Evolutionary conservation across 202 grass and related monocot genomes (phyloP).

Genomic region (Bolboschoenoplectus hybrid): DNA sequence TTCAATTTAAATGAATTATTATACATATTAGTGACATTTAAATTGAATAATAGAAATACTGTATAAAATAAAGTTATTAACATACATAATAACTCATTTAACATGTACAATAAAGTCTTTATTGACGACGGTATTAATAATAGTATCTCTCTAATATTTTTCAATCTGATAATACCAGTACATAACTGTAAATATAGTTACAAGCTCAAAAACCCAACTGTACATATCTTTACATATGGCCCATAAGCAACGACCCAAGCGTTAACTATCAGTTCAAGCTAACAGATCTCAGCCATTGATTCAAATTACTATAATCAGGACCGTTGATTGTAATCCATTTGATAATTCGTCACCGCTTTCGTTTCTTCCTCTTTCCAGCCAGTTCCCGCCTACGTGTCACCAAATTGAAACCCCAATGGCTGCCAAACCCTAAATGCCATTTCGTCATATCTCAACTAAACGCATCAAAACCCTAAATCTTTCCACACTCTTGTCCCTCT

Average conservation of each 20-base stretch:
- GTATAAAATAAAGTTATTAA: no score
- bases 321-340: background rate
- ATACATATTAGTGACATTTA: no score
- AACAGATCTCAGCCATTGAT: background rate
- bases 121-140: no score
- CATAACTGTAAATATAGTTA: background rate
- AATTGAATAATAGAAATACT: no score
- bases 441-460: background rate
- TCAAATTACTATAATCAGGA: background rate
- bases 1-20: no score
- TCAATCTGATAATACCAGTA: no score
- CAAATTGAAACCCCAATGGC: background rate
- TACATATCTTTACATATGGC: no score
- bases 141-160: no score
- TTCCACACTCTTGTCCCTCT: constrained; percentile 48
- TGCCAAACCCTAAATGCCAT: constrained; percentile 37
- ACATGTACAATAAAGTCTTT: no score
- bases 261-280: background rate
- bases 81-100: no score
- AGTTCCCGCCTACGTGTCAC: background rate
- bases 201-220: constrained; percentile 2
- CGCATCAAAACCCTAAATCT: constrained; percentile 25
- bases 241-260: background rate
- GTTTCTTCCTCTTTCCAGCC: background rate
- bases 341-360: background rate